phyloP scores from a whole-genome alignment of 129 eudicot genomes.

The Heracleum sosnowskyi region DNA sequence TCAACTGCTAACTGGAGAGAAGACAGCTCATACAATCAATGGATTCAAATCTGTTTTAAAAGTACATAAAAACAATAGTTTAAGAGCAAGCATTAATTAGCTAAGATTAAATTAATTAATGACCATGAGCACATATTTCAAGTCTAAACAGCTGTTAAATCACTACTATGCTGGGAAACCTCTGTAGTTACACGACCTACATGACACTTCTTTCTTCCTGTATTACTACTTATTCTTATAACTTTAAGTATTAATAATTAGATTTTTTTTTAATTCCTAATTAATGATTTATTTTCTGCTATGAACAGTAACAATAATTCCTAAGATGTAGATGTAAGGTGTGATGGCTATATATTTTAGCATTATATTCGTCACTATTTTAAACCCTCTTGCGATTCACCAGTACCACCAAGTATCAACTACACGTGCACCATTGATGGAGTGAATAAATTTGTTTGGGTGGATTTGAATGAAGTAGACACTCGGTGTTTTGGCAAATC shows the following conservation, averaged over 20 bases:
- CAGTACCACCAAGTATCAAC: background rate
- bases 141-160: background rate
- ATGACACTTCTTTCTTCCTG: background rate
- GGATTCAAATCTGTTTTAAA: background rate
- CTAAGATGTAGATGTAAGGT: background rate
- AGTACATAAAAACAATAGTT: background rate
- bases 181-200: background rate
- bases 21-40: conserved; percentile 3
- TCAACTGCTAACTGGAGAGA: background rate
- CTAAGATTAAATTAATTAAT: background rate
- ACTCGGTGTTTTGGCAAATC: background rate
- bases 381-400: background rate
- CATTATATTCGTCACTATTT: background rate
- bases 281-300: background rate
- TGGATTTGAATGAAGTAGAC: background rate
- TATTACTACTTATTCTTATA: background rate
- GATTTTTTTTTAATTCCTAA: background rate
- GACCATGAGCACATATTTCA: background rate
- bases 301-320: background rate
- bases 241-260: background rate
- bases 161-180: background rate
- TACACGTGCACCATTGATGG: background rate
- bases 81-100: background rate
- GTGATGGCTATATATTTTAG: background rate
- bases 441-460: background rate